These are phyloP conservation scores for Neopestalotiopsis sp. DNA, from an alignment of 2,329 filamentous ascomycete species.

Conservation along the genomic window DNA sequence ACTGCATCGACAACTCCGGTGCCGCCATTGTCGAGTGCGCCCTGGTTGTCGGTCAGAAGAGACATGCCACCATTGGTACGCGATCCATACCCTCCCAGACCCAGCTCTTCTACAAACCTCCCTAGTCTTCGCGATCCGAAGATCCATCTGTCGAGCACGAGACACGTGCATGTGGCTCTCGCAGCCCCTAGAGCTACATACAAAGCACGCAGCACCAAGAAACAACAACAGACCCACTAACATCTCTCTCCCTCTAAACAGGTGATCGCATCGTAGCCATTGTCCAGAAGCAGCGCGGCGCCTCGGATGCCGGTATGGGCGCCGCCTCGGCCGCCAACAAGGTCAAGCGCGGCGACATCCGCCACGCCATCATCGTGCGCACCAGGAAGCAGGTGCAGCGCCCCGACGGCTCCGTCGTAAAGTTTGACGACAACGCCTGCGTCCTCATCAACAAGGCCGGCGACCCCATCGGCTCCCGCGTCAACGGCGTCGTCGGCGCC, in stretches of 20 bases:
- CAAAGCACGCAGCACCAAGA: accelerated
- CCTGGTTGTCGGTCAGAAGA: constrained; percentile 89
- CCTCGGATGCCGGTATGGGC: constrained; percentile 73
- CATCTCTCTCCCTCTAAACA: constrained; percentile 40
- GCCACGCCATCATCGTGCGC: constrained; percentile 93
- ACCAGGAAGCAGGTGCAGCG: constrained; percentile 87
- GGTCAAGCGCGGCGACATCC: constrained; percentile 94
- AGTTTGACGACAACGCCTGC: constrained; percentile 98
- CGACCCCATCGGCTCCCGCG: constrained; percentile 89
- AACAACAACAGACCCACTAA: background rate
- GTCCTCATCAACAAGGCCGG: constrained; percentile 97
- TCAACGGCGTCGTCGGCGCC: constrained; percentile 89
- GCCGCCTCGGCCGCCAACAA: constrained; percentile 82
- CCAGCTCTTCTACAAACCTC: constrained; percentile 5
- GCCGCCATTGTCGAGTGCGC: constrained; percentile 97
- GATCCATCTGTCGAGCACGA: constrained; percentile 11
- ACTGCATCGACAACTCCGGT: constrained; percentile 99
- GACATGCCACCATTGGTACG: constrained; percentile 86
- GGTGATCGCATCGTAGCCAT: constrained; percentile 97
- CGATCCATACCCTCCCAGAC: background rate
- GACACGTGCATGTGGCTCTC: background rate
- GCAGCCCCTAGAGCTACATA: background rate
- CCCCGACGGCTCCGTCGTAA: constrained; percentile 86
- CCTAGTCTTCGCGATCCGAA: background rate
- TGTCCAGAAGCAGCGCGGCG: constrained; percentile 93